Evolutionary conservation across 495 filamentous ascomycete species (phyloP).

Genomic region (Penicillium angulare): DNA sequence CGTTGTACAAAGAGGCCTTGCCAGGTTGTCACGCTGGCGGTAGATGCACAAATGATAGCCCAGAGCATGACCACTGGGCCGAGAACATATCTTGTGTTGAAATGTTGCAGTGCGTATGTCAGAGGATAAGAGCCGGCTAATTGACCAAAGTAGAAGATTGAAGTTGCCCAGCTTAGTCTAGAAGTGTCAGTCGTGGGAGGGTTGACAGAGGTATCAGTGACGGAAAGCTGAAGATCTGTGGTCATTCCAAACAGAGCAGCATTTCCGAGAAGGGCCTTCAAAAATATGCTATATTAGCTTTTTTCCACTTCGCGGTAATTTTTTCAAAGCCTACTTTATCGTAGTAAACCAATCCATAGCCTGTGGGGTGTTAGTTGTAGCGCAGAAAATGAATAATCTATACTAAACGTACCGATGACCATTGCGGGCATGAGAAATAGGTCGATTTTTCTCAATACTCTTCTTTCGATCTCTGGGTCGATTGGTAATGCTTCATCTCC

Average conservation of each 20-base stretch:
- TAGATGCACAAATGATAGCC: slow-evolving; percentile 3
- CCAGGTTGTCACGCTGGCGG: background rate
- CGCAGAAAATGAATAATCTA: background rate
- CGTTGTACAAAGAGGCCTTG: background rate
- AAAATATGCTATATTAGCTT: background rate
- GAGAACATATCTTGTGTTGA: background rate
- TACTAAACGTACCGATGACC: background rate
- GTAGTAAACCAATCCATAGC: slow-evolving; percentile 1
- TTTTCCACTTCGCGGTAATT: background rate
- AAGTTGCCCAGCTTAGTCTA: slow-evolving; percentile 3
- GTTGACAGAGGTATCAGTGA: background rate
- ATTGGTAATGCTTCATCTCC: background rate
- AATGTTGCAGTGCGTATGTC: background rate
- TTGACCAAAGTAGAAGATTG: slow-evolving; percentile 1
- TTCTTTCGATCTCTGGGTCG: background rate
- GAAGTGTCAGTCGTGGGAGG: background rate
- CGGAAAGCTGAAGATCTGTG: background rate
- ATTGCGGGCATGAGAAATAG: slow-evolving; percentile 1
- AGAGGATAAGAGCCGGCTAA: background rate
- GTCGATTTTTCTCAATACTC: background rate
- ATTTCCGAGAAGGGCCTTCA: slow-evolving; percentile 1
- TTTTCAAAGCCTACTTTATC: background rate
- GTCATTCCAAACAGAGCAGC: background rate
- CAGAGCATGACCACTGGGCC: background rate
- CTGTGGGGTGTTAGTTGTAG: background rate